Conservation (phyloP, 108 stramenopile genomes). For the Nannochloropsis granulata region DNA sequence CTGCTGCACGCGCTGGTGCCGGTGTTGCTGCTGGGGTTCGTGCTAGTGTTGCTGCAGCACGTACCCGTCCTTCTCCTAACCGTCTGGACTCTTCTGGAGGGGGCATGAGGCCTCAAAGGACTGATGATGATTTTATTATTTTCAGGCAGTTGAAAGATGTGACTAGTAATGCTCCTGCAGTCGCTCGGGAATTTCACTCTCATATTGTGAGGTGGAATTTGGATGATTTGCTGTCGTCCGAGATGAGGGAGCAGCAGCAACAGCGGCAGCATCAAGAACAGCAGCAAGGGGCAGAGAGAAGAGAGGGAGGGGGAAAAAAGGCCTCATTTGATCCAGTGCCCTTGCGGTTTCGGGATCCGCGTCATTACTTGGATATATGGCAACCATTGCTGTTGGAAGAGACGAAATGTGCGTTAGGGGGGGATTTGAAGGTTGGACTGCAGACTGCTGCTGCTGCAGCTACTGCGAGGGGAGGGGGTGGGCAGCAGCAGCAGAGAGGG, state of each 20-base stretch:
- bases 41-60: no score
- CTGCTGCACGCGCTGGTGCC: no score
- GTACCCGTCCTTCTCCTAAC: no score
- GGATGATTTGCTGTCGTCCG: not conserved
- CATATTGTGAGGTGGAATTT: not conserved
- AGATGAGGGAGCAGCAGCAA: not conserved
- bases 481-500: not conserved
- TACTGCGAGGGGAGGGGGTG: not conserved
- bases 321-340: not conserved
- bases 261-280: not conserved
- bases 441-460: not conserved
- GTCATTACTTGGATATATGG: not conserved
- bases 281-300: no score
- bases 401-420: not conserved
- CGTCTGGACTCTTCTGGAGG: no score
- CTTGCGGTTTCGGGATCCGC: not conserved
- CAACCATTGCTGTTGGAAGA: not conserved
- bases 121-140: not conserved
- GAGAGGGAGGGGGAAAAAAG: no score
- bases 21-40: no score
- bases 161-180: not conserved
- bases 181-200: not conserved
- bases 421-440: not conserved
- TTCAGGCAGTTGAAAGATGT: not conserved
- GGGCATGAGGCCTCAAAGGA: not conserved